Evolutionary conservation across 805 yeast species (phyloP), one percentile per base, ranked within the genome.

Genomic region (Candida pini): DNA sequence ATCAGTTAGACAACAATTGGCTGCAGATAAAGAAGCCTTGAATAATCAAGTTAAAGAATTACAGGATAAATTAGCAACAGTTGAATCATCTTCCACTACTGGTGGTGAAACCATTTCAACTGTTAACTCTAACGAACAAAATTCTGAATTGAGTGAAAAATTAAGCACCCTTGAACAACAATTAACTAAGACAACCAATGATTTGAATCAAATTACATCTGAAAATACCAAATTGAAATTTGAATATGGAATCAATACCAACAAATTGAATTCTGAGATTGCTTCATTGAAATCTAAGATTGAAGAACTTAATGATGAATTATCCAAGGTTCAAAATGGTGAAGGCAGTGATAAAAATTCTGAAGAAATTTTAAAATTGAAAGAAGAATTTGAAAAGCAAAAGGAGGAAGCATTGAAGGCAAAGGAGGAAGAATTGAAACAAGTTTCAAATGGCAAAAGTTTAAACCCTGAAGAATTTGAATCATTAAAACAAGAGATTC

Each of bases 381-480:
- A 43, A 35, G 44, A 40, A 20, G 45, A 45, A 18, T 40, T 44
- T 28, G 34, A 30, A 0, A 40, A 39, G 15, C 51, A 51, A 24
- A 53, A 46, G 26, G 46, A 41, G 28, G 45, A 32, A 12, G 41
- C 43, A 1, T 25, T 42, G 24, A 46, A 41, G 28, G 36, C 48
- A 14, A 40, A 37, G 30, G 53, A 46, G 36, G 33, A 39, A 31
- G 42, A 43, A 41, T 24, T 48, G 28, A 38, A 49, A 41, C 12
- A 18, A n/a, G 34, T 49, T 18, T 40, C 48, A n/a, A 47, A 44
- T 17, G n/a, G n/a, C n/a, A n/a, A n/a, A n/a, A n/a, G n/a, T n/a
- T n/a, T n/a, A n/a, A n/a, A n/a, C n/a, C n/a, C n/a, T n/a, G 55
- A 28, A 6, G 44, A 46, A 6, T 18, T 47, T 15, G 58, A 49